phyloP scores from a whole-genome alignment of 805 yeast genomes.

The Scheffersomyces stipitis region DNA sequence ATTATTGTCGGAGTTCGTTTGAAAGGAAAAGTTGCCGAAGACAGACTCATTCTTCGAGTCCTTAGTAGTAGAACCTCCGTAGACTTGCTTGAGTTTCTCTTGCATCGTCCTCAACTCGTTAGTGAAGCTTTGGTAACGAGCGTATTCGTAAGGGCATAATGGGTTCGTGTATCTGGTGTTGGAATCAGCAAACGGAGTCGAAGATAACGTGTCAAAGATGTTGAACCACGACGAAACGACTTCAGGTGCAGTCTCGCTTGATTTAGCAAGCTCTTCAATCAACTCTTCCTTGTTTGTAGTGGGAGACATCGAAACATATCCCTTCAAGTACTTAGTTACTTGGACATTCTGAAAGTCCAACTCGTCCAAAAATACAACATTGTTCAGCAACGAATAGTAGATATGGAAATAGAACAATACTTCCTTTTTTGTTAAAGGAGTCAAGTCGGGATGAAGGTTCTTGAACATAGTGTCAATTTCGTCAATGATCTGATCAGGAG shows the following conservation, averaged over 20 bases:
- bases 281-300: slow-evolving; percentile 11
- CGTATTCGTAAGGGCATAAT: slow-evolving; percentile 29
- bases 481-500: slow-evolving; percentile 21
- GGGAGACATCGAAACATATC: slow-evolving; percentile 13
- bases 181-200: slow-evolving; percentile 24
- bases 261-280: slow-evolving; percentile 10
- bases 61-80: slow-evolving; percentile 1
- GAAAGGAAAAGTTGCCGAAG: slow-evolving; percentile 8
- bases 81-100: slow-evolving; percentile 4
- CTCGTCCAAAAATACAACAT: slow-evolving; percentile 23
- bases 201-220: slow-evolving; percentile 25
- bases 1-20: slow-evolving; percentile 6
- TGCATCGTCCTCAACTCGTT: slow-evolving; percentile 10
- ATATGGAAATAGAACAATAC: slow-evolving; percentile 25
- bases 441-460: slow-evolving; percentile 13
- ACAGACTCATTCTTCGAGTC: neutral
- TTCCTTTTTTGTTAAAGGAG: slow-evolving; percentile 24
- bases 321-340: slow-evolving; percentile 21
- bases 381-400: slow-evolving; percentile 29
- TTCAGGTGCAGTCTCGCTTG: slow-evolving; percentile 10
- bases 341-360: slow-evolving; percentile 23
- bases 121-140: slow-evolving; percentile 11
- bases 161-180: slow-evolving; percentile 20
- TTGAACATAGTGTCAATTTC: slow-evolving; percentile 20
- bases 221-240: slow-evolving; percentile 28